These are phyloP conservation scores for Diaporthe amygdali DNA, from an alignment of 2,329 filamentous ascomycete genomes.

Conservation along the genomic window DNA sequence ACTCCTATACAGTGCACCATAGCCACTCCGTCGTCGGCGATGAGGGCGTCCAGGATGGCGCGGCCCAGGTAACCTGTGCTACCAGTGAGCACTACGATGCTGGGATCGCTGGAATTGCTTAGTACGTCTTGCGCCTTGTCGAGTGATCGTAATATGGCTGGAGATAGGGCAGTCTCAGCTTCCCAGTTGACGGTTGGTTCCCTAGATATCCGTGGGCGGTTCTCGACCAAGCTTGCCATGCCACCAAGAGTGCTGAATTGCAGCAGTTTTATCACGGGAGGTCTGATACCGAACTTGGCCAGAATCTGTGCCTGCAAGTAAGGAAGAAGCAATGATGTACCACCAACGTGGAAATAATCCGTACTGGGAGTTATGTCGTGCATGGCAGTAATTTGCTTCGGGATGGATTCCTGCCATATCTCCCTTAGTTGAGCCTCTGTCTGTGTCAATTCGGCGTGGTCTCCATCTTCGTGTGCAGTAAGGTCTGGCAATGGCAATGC, in stretches of 20 bases:
- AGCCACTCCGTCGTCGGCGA: slow-evolving; percentile 35
- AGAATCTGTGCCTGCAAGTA: slow-evolving; percentile 41
- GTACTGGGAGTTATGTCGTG: slow-evolving; percentile 25
- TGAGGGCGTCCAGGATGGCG: slow-evolving; percentile 42
- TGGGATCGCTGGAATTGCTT: slow-evolving; percentile 24
- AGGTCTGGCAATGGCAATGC: slow-evolving; percentile 24
- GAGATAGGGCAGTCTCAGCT: slow-evolving; percentile 29
- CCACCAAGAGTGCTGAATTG: slow-evolving; percentile 39
- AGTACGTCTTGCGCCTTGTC: slow-evolving; percentile 17
- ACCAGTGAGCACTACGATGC: slow-evolving; percentile 39
- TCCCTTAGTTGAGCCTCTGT: background rate
- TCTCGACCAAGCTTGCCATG: slow-evolving; percentile 42
- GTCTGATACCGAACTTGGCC: slow-evolving; percentile 33
- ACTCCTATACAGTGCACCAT: slow-evolving; percentile 51
- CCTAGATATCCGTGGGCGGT: background rate
- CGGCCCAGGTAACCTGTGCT: slow-evolving; percentile 46
- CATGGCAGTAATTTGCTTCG: slow-evolving; percentile 17
- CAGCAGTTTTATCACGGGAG: slow-evolving; percentile 43
- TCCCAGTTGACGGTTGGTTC: slow-evolving; percentile 18
- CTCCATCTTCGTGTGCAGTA: background rate
- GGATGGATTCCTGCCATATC: slow-evolving; percentile 29
- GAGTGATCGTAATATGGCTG: no score
- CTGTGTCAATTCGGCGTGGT: background rate
- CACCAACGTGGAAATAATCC: slow-evolving; percentile 48
- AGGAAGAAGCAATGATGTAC: slow-evolving; percentile 45